Evolutionary conservation across 306 rosid species (phyloP).

Genomic region (Betula pendula): DNA sequence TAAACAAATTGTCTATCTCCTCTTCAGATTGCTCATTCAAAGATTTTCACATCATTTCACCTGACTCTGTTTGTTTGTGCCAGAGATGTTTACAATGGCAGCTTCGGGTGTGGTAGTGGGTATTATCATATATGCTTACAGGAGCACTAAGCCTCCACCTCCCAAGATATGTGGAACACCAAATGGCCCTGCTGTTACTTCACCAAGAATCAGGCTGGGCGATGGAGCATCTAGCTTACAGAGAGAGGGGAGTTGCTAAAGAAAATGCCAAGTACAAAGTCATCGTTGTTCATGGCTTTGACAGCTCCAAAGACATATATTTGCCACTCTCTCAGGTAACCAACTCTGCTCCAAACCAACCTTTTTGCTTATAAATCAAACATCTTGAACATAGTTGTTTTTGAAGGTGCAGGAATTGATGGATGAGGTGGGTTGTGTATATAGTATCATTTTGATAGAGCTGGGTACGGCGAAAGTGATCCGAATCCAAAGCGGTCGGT

Average conservation of each 20-base stretch:
- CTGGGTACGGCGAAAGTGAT: constrained; percentile 49
- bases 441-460: constrained; percentile 41
- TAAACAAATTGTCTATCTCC: background rate
- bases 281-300: constrained; percentile 58
- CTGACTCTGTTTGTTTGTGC: too few species aligned
- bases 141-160: constrained; percentile 39
- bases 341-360: background rate
- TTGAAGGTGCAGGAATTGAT: constrained; percentile 21
- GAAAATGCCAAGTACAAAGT: constrained; percentile 48
- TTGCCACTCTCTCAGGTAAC: constrained; percentile 44
- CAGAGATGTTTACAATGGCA: constrained; percentile 16
- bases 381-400: background rate
- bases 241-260: constrained; percentile 57
- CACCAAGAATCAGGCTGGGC: constrained; percentile 51
- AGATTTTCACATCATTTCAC: background rate
- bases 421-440: constrained; percentile 31
- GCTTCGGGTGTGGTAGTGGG: constrained; percentile 3
- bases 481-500: constrained; percentile 44
- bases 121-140: constrained; percentile 20
- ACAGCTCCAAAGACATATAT: constrained; percentile 61
- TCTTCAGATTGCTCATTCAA: background rate
- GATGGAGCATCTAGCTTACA: constrained; percentile 67
- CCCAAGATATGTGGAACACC: constrained; percentile 28
- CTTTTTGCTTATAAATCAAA: background rate
- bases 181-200: constrained; percentile 34